Percentiles rank a stretch among this genome's conserved stretches.
Evolutionary conservation across 768 basidiomycete species (phyloP).

Genomic region (Neoboletus subvelutipes): DNA sequence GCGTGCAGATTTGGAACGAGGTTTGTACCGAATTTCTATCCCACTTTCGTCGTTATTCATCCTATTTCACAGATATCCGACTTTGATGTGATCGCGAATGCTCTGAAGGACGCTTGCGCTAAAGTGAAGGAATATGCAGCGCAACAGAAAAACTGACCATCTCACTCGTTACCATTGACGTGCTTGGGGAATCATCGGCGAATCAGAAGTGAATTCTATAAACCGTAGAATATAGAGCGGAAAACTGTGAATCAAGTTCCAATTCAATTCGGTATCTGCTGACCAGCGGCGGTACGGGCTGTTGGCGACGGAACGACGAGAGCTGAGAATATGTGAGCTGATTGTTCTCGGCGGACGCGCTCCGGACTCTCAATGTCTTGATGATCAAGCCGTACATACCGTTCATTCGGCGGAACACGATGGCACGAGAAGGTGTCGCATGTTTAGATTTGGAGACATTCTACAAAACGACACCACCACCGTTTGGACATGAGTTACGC

Average conservation of each 20-base stretch:
- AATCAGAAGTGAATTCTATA: neutral
- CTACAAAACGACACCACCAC: constrained; percentile 24
- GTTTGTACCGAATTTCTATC: constrained; percentile 12
- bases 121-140: constrained; percentile 13
- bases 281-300: neutral
- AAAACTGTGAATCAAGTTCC: neutral
- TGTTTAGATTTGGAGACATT: neutral
- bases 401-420: neutral
- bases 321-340: neutral
- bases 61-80: constrained; percentile 28
- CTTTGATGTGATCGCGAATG: constrained; percentile 29
- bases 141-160: constrained; percentile 4
- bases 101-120: constrained; percentile 24
- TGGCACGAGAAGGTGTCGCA: neutral
- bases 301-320: neutral
- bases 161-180: neutral
- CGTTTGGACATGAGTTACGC: constrained; percentile 54
- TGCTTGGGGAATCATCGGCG: neutral
- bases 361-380: neutral
- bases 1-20: constrained; percentile 34
- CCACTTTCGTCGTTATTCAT: neutral
- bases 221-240: neutral
- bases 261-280: neutral
- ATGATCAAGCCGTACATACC: neutral
- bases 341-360: neutral